Base-by-base conservation (phyloP, 2,329 filamentous ascomycete species). In the Talaromyces atroroseus region DNA sequence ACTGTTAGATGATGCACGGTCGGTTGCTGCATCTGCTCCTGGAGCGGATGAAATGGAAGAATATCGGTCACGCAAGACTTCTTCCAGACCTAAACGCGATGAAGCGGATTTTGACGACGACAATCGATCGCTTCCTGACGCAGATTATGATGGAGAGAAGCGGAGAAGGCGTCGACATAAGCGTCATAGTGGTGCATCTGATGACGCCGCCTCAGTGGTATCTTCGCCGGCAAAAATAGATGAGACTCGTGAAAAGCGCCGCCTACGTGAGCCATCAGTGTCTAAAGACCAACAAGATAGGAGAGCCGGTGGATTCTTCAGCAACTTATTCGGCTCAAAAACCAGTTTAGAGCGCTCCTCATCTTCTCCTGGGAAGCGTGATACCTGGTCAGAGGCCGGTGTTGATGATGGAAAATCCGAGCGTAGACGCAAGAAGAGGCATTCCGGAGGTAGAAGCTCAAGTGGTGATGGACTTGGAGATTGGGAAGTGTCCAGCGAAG, bases 381-480 rank as follows among this genome's bases (percentile, higher is more conserved):
- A 73, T 45, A 64, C 66, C 10, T 65, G 70, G 54, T 74, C 73
- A 11, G 72, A 74, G 59, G 62, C 64, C 51, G 69, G 65, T 56
- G 58, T 63, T 46, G 69, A 71, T 20, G 75, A 76, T 20, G 44
- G 40, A 40, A 68, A 70, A 14, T 64, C 67, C 26, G 74, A 75
- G 54, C 76, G 72, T 58, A 74, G 73, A 45, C 76, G 74, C 59
- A 73, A 74, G 60, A 77, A 78, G 63, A 76, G 71, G 66, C 63
- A 71, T 64, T 65, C 71, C 54, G 63, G 74, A 66, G 64, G 72
- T 45, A 62, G 64, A 58, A 71, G 65, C 58, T 69, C 66, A 36
- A 74, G 72, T 42, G 67, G 66, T 53, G 78, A 80, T 50, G 46
- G 52, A 29, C 26, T 29, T 29, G 26, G 26, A 29, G 26, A 29